A percentile compares a stretch with the other conserved stretches of the same genome.
These are phyloP conservation scores for Hymenoscyphus scutula DNA, from an alignment of 2,329 filamentous ascomycete genomes.

Conservation along the genomic window DNA sequence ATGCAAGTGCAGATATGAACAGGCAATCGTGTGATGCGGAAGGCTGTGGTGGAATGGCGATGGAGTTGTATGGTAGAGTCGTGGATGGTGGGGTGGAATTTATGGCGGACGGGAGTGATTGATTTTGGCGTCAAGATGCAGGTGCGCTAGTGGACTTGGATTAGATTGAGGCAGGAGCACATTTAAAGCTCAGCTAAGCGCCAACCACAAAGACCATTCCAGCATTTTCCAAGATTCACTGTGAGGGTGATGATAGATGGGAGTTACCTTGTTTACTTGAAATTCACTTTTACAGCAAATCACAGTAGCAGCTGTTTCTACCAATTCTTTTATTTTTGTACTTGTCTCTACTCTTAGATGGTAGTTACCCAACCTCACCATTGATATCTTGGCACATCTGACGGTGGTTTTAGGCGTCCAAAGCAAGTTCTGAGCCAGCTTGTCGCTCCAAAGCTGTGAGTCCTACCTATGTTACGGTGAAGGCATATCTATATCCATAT, in stretches of 20 bases:
- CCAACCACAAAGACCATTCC: too few relatives aligned
- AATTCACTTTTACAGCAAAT: too few relatives aligned
- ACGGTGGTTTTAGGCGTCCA: background rate
- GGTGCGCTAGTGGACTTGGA: slow-evolving; percentile 8
- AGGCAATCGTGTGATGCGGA: background rate
- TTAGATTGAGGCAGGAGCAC: too few relatives aligned
- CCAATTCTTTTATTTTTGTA: too few relatives aligned
- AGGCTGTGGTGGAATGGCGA: slow-evolving; percentile 7
- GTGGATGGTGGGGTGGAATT: slow-evolving; percentile 14
- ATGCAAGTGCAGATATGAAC: background rate
- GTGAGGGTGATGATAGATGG: too few relatives aligned
- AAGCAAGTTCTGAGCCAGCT: slow-evolving; percentile 55
- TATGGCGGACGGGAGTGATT: slow-evolving; percentile 8
- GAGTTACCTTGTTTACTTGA: too few relatives aligned
- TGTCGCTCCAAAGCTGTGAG: slow-evolving; percentile 82
- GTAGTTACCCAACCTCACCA: background rate
- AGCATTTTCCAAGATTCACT: too few relatives aligned
- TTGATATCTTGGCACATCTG: background rate
- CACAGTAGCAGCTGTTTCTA: too few relatives aligned
- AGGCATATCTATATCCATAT: background rate
- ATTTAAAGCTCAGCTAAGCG: too few relatives aligned
- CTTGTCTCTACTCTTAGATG: too few relatives aligned
- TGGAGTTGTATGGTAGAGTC: slow-evolving; percentile 14
- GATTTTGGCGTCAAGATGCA: background rate
- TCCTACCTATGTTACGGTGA: slow-evolving; percentile 23